A percentile compares a stretch with the other conserved stretches of the same genome.
Evolutionary conservation across 768 basidiomycete genomes (phyloP).

Genomic region (Podaxis sp.): DNA sequence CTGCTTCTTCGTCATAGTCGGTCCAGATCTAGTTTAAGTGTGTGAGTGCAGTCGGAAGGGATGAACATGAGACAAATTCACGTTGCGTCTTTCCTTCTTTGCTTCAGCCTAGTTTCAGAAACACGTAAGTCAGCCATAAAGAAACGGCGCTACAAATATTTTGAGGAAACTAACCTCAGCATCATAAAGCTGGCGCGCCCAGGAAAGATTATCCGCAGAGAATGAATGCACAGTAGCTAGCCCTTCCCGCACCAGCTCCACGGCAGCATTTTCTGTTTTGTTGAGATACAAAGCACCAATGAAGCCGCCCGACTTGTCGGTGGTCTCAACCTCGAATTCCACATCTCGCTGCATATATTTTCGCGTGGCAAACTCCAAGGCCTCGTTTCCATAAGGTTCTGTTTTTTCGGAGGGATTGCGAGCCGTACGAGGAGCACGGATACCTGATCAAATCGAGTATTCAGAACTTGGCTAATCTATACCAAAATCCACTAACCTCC

Average conservation of each 20-base stretch:
- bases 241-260: constrained; percentile 83
- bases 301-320: constrained; percentile 95
- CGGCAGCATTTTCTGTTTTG: constrained; percentile 85
- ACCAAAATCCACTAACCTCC: constrained; percentile 49
- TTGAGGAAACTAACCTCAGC: constrained; percentile 60
- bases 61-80: constrained; percentile 27
- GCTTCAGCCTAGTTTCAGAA: constrained; percentile 61
- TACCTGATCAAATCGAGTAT: constrained; percentile 47
- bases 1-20: constrained; percentile 75
- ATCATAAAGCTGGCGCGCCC: constrained; percentile 76
- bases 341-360: constrained; percentile 94
- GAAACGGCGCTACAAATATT: no score
- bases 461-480: background rate
- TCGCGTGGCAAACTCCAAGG: constrained; percentile 74
- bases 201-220: constrained; percentile 81
- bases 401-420: constrained; percentile 79
- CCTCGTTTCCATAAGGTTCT: constrained; percentile 86
- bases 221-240: constrained; percentile 86
- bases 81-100: constrained; percentile 75
- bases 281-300: constrained; percentile 85
- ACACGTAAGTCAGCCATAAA: background rate
- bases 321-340: constrained; percentile 86
- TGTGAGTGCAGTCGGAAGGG: background rate
- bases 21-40: constrained; percentile 70
- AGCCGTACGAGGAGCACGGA: constrained; percentile 87